Evolutionary conservation across 1,284 basidiomycete species (phyloP).

Genomic region (Cutaneotrichosporon cyanovorans): DNA sequence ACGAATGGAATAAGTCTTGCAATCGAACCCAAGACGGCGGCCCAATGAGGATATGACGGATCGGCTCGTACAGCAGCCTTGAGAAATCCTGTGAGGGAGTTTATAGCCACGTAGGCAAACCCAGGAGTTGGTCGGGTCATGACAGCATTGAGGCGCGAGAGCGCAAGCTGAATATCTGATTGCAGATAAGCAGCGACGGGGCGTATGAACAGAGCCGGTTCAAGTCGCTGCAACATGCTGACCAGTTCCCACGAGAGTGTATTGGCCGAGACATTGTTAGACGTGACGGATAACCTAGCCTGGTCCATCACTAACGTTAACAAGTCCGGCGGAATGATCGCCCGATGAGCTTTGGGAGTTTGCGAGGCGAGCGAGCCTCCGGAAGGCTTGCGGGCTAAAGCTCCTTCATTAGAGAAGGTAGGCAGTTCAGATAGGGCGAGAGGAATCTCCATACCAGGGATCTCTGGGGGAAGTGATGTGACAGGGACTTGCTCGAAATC

Average conservation of each 20-base stretch:
- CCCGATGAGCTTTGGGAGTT: conserved; percentile 3
- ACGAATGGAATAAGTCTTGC: conserved; percentile 58
- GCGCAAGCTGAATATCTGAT: conserved; percentile 51
- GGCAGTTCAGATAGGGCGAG: too few relatives aligned
- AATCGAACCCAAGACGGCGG: conserved; percentile 54
- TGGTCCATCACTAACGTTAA: conserved; percentile 25
- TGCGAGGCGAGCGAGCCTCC: too few relatives aligned
- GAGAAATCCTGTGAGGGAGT: conserved; percentile 62
- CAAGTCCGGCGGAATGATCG: conserved; percentile 30
- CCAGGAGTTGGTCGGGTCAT: conserved; percentile 56
- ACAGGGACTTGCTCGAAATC: conserved; percentile 38
- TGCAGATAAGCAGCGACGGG: conserved; percentile 57
- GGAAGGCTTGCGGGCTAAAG: too few relatives aligned
- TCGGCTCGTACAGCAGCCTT: conserved; percentile 53
- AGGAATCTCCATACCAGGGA: too few relatives aligned
- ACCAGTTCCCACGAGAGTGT: conserved; percentile 55
- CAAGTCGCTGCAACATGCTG: conserved; percentile 66
- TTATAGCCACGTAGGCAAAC: conserved; percentile 60
- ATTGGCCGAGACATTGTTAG: conserved; percentile 54
- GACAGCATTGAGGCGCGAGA: conserved; percentile 51
- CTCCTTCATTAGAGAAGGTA: too few relatives aligned
- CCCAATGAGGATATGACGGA: conserved; percentile 51
- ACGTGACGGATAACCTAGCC: conserved; percentile 48
- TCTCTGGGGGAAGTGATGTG: conserved; percentile 12
- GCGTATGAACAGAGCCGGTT: conserved; percentile 55